Conservation (phyloP, 164 flowering plant genomes). For the Vitis rupestris region DNA sequence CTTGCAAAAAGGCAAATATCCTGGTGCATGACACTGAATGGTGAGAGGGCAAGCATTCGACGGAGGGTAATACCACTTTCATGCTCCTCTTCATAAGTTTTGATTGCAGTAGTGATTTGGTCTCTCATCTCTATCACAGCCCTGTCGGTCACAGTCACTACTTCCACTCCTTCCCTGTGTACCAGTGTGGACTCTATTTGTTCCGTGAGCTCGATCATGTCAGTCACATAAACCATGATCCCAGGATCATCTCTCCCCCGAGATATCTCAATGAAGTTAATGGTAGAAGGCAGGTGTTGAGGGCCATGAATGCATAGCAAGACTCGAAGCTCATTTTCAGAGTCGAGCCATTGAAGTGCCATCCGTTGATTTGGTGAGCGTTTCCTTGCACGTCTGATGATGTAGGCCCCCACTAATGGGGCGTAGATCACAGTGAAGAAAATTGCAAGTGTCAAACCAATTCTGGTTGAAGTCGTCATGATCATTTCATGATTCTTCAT, state of each 20-base stretch:
- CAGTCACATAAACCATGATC: slow-evolving; percentile 47
- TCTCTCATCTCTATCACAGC: slow-evolving; percentile 44
- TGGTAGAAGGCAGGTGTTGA: slow-evolving; percentile 41
- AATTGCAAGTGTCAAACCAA: slow-evolving; percentile 17
- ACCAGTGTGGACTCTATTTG: slow-evolving; percentile 46
- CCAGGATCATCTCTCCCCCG: slow-evolving; percentile 40
- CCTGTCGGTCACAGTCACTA: slow-evolving; percentile 42
- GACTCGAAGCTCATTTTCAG: slow-evolving; percentile 49
- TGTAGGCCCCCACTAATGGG: slow-evolving; percentile 42
- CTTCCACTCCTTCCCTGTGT: slow-evolving; percentile 34
- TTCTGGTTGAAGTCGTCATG: slow-evolving; percentile 23
- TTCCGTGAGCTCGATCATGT: slow-evolving; percentile 62
- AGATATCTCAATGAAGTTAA: slow-evolving; percentile 65
- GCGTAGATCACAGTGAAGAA: slow-evolving; percentile 39
- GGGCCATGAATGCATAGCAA: slow-evolving; percentile 53
- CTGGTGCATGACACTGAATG: slow-evolving; percentile 47
- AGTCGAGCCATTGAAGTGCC: slow-evolving; percentile 62
- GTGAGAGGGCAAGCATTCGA: slow-evolving; percentile 52
- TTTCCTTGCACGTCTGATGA: slow-evolving; percentile 51
- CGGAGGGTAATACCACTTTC: slow-evolving; percentile 39
- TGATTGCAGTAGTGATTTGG: slow-evolving; percentile 27
- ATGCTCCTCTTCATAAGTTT: slow-evolving; percentile 28
- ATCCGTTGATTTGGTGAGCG: slow-evolving; percentile 36
- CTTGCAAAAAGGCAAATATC: slow-evolving; percentile 52
- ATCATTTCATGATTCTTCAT: slow-evolving; percentile 20